Evolutionary conservation across 352 stramenopile genomes (phyloP), one percentile per base, ranked within the genome.

Genomic region (Pythium graminicola): DNA sequence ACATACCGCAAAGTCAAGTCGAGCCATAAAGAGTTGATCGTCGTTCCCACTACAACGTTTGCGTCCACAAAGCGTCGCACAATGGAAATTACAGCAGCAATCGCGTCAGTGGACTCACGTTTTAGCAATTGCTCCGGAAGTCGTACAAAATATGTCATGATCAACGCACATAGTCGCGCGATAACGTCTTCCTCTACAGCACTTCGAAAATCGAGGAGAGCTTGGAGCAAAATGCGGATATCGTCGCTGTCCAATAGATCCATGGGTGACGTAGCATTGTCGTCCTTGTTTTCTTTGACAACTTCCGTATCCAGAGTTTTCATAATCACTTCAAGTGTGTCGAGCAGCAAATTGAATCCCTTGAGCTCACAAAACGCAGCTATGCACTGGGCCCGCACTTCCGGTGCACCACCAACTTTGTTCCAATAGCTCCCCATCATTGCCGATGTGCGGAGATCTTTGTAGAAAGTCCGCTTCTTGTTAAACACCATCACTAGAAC

Each of bases 351-450:
- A 7, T 84, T 54, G 50, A 93, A 95, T 0, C 85, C 85, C 20
- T 93, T 79, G 5, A 84, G 62, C 44, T 95, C 81, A 33, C 81
- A 89, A 50, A 95, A 95, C 7, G 78, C 53, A 26, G 80, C 71
- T 35, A 95, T 89, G 48, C 80, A 95, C 50, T 95, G 84, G 6
- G 77, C 64, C 11, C 84, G 81, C 45, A 92, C 81, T 69, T 95
- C 84, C 0, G 84, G 81, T 6, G 80, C 82, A 0, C 85, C 85
- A 0, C 76, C 69, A 16, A 85, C 73, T 54, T 92, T 92, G 73
- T 93, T 95, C 85, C 82, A 95, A 42, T 93, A 95, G 50, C 76
- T 91, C 4, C 81, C 82, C 59, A 93, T 93, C 81, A 93, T 90
- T 29, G 83, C 76, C 6, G 81, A 89, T n/a, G 72, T 82, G 50